Evolutionary conservation across 176 grass and related monocot genomes (phyloP).

Genomic region (Poa annua): DNA sequence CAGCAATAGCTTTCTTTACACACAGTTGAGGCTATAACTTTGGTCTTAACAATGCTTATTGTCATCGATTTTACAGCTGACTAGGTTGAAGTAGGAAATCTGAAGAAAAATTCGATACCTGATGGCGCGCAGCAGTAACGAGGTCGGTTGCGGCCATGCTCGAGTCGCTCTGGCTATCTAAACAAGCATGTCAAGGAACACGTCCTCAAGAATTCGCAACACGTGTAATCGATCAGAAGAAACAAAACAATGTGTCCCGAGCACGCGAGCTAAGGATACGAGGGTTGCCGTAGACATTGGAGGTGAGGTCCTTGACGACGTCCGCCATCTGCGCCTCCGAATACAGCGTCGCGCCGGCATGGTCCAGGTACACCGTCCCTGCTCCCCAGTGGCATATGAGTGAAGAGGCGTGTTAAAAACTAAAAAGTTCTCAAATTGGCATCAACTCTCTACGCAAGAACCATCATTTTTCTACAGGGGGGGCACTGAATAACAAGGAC

Average conservation of each 20-base stretch:
- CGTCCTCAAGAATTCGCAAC: not conserved
- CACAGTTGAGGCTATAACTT: not conserved
- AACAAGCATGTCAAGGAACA: slow-evolving; percentile 54
- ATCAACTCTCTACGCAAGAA: not conserved
- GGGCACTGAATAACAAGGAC: not conserved
- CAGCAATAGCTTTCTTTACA: not conserved
- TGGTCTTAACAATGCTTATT: not conserved
- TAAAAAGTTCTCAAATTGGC: not conserved
- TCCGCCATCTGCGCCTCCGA: slow-evolving; percentile 81
- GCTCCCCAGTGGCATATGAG: not conserved
- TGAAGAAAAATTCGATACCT: slow-evolving; percentile 44
- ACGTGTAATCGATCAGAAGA: not conserved
- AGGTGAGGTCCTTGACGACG: slow-evolving; percentile 61
- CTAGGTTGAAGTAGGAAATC: not conserved
- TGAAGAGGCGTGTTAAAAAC: too few relatives aligned
- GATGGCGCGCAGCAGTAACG: slow-evolving; percentile 64
- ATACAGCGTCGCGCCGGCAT: slow-evolving; percentile 78
- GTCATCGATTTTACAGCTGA: not conserved
- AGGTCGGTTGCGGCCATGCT: slow-evolving; percentile 65
- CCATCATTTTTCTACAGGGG: not conserved
- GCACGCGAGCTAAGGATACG: slow-evolving; percentile 65
- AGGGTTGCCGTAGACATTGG: slow-evolving; percentile 90
- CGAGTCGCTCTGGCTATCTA: slow-evolving; percentile 95
- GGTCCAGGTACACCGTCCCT: slow-evolving; percentile 86
- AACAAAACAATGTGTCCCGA: not conserved